Percentiles rank a stretch among this genome's conserved stretches.
phyloP scores from a whole-genome alignment of 768 basidiomycete genomes.

The Pseudohyphozyma bogoriensis region DNA sequence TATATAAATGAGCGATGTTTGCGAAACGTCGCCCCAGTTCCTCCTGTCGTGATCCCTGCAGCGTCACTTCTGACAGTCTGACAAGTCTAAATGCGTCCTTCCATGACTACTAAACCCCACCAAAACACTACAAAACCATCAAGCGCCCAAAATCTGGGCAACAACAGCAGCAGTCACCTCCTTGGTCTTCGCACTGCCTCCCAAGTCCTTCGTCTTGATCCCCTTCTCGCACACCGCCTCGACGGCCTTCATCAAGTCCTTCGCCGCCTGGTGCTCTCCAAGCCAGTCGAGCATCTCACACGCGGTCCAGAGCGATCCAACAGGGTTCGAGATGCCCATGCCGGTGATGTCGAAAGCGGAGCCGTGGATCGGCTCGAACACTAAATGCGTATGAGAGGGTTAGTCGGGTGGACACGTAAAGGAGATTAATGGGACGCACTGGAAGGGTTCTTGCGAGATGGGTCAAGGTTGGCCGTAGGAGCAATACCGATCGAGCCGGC shows the following conservation, averaged over 20 bases:
- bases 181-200: slow-evolving; percentile 59
- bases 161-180: slow-evolving; percentile 74
- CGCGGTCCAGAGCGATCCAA: slow-evolving; percentile 46
- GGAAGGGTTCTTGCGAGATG: slow-evolving; percentile 43
- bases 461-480: slow-evolving; percentile 48
- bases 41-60: no score
- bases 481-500: slow-evolving; percentile 53
- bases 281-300: slow-evolving; percentile 48
- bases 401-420: background rate
- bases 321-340: slow-evolving; percentile 46
- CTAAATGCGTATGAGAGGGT: no score
- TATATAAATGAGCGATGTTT: no score
- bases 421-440: background rate
- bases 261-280: slow-evolving; percentile 43
- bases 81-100: no score
- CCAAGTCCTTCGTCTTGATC: slow-evolving; percentile 70
- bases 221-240: slow-evolving; percentile 74
- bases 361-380: slow-evolving; percentile 53
- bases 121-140: no score
- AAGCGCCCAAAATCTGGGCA: background rate
- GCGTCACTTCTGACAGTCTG: no score
- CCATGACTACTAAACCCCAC: no score
- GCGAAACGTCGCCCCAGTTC: no score
- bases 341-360: slow-evolving; percentile 53
- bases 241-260: slow-evolving; percentile 48